phyloP scores from a whole-genome alignment of 176 grass and related monocot species.

The Eragrostis nindensis region DNA sequence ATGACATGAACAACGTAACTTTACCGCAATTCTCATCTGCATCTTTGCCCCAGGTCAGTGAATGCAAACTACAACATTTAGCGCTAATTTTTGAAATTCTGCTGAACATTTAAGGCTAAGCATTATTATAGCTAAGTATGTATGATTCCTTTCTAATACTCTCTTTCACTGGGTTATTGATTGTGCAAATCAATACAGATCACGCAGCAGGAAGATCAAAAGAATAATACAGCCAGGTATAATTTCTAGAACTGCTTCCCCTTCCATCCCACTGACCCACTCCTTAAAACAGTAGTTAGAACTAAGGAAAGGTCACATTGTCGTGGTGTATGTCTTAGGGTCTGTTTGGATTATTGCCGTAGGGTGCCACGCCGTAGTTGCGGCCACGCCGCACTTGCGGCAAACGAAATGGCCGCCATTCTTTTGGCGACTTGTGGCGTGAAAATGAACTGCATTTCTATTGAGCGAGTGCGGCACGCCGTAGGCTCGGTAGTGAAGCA shows the following conservation, averaged over 20 bases:
- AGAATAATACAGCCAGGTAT: constrained; percentile 44
- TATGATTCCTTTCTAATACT: constrained; percentile 23
- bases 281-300: background rate
- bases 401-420: no score
- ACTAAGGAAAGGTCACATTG: constrained; percentile 16
- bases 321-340: constrained; percentile 8
- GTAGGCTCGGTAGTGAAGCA: no score
- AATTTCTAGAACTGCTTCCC: background rate
- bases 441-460: no score
- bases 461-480: no score
- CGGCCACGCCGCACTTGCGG: no score
- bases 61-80: background rate
- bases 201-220: constrained; percentile 22
- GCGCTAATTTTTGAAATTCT: constrained; percentile 22
- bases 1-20: constrained; percentile 40
- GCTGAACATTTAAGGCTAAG: constrained; percentile 12
- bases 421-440: no score
- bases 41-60: constrained; percentile 69
- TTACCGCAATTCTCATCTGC: constrained; percentile 87
- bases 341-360: no score
- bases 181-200: constrained; percentile 50
- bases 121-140: constrained; percentile 16
- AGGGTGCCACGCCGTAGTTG: no score
- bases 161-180: constrained; percentile 22
- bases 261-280: background rate